phyloP scores from a whole-genome alignment of 225 moss, liverwort and hornwort genomes.

The Marchantia paleacea region DNA sequence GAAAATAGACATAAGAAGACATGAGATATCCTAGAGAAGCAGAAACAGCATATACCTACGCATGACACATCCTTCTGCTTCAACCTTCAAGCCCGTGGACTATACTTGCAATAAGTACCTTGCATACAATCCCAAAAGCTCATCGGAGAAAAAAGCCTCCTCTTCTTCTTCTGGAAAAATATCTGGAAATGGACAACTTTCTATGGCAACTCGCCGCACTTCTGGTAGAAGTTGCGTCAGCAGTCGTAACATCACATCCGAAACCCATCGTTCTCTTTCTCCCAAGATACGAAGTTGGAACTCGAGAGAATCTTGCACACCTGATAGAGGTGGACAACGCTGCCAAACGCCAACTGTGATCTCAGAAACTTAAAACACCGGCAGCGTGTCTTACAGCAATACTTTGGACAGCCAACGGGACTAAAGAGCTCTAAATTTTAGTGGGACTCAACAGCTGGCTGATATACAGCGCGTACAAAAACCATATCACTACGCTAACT shows the following conservation, averaged over 20 bases:
- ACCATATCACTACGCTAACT: background rate
- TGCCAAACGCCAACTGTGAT: conserved; percentile 32
- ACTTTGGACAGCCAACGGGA: background rate
- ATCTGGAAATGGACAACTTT: conserved; percentile 72
- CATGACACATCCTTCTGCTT: background rate
- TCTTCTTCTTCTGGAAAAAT: conserved; percentile 52
- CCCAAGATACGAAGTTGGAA: conserved; percentile 80
- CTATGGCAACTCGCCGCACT: conserved; percentile 63
- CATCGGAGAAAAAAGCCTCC: conserved; percentile 70
- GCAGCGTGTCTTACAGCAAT: background rate
- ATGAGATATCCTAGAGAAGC: background rate
- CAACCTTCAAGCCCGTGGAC: background rate
- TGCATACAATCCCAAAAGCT: conserved; percentile 61
- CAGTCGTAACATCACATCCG: conserved; percentile 76
- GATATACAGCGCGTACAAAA: background rate
- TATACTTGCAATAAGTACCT: conserved; percentile 35
- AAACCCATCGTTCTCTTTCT: conserved; percentile 90
- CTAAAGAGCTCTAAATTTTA: background rate
- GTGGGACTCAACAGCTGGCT: background rate
- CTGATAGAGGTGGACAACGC: conserved; percentile 89
- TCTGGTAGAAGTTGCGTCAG: conserved; percentile 76
- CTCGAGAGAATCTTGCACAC: conserved; percentile 82
- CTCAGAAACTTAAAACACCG: background rate
- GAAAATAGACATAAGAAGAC: background rate
- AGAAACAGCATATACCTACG: background rate